Percentiles rank a stretch among this genome's conserved stretches.
These are phyloP conservation scores for Talaromyces stipitatus DNA, from an alignment of 495 filamentous ascomycete genomes.

Conservation along the genomic window DNA sequence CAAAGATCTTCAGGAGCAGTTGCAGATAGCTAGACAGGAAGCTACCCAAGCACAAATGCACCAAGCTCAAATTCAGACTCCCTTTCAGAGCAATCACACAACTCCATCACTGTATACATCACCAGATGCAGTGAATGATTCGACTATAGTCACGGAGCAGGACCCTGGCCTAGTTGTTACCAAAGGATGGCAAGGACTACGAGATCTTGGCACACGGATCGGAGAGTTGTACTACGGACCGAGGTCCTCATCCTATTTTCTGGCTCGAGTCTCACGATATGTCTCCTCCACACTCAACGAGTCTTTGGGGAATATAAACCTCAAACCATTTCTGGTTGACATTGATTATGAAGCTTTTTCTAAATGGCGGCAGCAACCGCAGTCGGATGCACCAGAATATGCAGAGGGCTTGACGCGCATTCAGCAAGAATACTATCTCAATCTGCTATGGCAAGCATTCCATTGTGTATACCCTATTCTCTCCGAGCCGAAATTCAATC, in stretches of 20 bases:
- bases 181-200: neutral
- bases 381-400: neutral
- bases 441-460: constrained; percentile 41
- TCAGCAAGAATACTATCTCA: constrained; percentile 43
- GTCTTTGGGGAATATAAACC: neutral
- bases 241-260: constrained; percentile 22
- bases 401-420: constrained; percentile 5
- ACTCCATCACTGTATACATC: neutral
- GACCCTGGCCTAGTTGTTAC: neutral
- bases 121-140: neutral
- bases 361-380: neutral
- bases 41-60: neutral
- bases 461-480: constrained; percentile 28
- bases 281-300: constrained; percentile 9
- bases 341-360: constrained; percentile 8
- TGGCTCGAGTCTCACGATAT: constrained; percentile 19
- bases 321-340: constrained; percentile 1
- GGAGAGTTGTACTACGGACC: constrained; percentile 19
- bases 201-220: neutral
- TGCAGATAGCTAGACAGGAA: constrained; percentile 13
- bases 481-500: constrained; percentile 33
- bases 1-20: constrained; percentile 29
- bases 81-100: neutral
- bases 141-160: neutral
- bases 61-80: neutral